Base-by-base conservation (phyloP, 1,284 basidiomycete species). In the Melampsora larici-populina region DNA sequence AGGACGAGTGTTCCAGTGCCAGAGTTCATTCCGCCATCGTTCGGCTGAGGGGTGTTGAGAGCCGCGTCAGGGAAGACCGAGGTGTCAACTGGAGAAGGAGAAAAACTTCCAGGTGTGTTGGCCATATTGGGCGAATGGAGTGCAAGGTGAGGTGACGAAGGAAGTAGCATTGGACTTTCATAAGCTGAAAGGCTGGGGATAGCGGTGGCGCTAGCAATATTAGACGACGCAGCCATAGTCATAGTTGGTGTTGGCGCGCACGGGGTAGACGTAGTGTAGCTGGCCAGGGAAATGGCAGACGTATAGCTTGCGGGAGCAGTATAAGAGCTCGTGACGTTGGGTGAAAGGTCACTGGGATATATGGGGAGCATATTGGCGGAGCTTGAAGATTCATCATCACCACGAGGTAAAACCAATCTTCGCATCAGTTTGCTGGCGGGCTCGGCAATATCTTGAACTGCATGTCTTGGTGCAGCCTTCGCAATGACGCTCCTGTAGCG, bases 41-140 rank as follows among this genome's bases (percentile, higher is more conserved):
- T 60, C 26, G 60, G 49, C 26, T 60, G 65, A 69, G 65, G 55
- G 36, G 48, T 46, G 29, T 78, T 62, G 21, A 48, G 26, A 31
- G 64, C 49, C 13, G 75, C 36, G 43, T 58, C 65, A 46, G 68
- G 67, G 36, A 70, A 64, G 18, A 58, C 58, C 40, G 46, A 63
- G 24, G 40, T n/a, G 48, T 70, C 58, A 24, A 62, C n/a, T 46
- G 67, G 67, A 46, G 67, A 65, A 62, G 75, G 68, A 13, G 75
- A 70, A 51, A 78, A 78, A 60, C 75, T 78, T 15, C 67, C 75
- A 55, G 75, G 68, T 15, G 75, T 48, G 17, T 51, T 43, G 51
- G 43, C 55, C 26, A 78, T 46, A 18, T 46, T 70, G 31, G 75
- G 75, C 24, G 75, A 78, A 36, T 70, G 67, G 1, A 68, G n/a